Evolutionary conservation across 345 rosid species (phyloP).

Genomic region (Geranium brycei): DNA sequence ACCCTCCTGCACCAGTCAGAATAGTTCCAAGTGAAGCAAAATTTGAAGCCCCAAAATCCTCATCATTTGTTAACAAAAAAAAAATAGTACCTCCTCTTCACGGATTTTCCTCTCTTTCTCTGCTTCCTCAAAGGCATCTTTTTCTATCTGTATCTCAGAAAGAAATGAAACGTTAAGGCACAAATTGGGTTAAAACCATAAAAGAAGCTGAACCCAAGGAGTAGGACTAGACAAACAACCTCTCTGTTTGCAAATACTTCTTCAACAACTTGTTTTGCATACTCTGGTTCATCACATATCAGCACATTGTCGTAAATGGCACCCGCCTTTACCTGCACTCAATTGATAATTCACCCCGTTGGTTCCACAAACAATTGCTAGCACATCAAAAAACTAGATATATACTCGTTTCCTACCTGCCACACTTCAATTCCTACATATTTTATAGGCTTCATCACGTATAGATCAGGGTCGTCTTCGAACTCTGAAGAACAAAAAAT

Average conservation of each 20-base stretch:
- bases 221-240: slow-evolving; percentile 13
- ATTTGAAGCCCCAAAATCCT: background rate
- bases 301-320: slow-evolving; percentile 29
- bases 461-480: slow-evolving; percentile 46
- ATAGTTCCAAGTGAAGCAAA: background rate
- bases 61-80: background rate
- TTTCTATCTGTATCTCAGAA: slow-evolving; percentile 26
- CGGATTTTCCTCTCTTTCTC: slow-evolving; percentile 18
- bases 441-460: slow-evolving; percentile 35
- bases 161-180: background rate
- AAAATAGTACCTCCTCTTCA: slow-evolving; percentile 30
- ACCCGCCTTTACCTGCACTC: slow-evolving; percentile 39
- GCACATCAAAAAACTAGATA: no score
- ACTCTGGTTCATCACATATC: slow-evolving; percentile 36
- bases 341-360: background rate
- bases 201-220: background rate
- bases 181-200: background rate
- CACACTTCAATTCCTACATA: slow-evolving; percentile 44
- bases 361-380: background rate
- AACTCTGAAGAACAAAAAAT: slow-evolving; percentile 19
- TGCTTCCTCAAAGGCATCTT: slow-evolving; percentile 34
- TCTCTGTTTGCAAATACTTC: slow-evolving; percentile 33
- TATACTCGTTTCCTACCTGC: slow-evolving; percentile 23
- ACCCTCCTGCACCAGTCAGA: slow-evolving; percentile 26
- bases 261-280: slow-evolving; percentile 28